phyloP scores from a whole-genome alignment of 2,329 filamentous ascomycete species.

The Fusarium multiceps region DNA sequence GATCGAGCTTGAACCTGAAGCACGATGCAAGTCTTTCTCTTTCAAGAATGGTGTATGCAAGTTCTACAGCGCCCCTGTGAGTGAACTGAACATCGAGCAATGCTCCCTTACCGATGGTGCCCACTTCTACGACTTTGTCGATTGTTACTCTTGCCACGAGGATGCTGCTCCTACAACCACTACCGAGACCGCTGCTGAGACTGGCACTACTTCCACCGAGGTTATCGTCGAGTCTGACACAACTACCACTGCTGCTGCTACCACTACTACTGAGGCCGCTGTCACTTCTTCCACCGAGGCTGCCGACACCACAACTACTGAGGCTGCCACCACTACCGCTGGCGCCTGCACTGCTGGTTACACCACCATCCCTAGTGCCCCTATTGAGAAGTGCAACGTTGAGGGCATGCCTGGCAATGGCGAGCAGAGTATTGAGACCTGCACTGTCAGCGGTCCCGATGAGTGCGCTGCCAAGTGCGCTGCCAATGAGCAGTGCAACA shows the following conservation, averaged over 20 bases:
- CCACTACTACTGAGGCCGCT: neutral
- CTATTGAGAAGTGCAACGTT: neutral
- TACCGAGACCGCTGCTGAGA: neutral
- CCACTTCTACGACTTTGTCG: neutral
- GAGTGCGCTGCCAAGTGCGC: neutral
- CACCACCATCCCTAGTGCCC: neutral
- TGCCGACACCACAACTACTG: neutral
- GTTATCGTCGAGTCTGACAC: neutral
- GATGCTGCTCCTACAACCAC: conserved; percentile 4
- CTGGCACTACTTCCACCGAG: neutral
- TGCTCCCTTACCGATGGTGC: fast-evolving
- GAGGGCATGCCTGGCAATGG: neutral
- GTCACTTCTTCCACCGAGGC: neutral
- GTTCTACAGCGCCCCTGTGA: neutral
- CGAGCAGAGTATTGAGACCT: neutral
- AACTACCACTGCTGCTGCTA: neutral
- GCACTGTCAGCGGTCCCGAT: neutral
- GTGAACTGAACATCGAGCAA: fast-evolving
- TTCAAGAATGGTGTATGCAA: neutral
- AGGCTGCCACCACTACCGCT: neutral
- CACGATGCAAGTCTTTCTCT: neutral
- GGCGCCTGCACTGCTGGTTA: conserved; percentile 1
- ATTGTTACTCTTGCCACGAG: conserved; percentile 12
- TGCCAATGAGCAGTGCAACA: neutral
- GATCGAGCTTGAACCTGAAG: neutral